Evolutionary conservation across 805 yeast species (phyloP), one percentile per base, ranked within the genome.

Genomic region (Sungouiella blattae): DNA sequence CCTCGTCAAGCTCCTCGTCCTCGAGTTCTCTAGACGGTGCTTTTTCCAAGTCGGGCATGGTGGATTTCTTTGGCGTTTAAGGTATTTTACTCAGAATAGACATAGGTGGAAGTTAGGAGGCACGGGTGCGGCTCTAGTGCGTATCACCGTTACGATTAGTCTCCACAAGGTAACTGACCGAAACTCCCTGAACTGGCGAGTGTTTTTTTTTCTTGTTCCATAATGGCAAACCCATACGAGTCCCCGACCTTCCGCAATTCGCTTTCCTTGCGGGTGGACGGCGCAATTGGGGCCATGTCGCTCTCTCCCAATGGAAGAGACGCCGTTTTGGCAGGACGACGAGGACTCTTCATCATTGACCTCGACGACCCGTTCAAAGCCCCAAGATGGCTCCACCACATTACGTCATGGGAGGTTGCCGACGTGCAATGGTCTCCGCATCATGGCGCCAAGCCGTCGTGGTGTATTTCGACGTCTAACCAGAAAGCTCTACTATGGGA

Each of bases 361-460:
- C 61, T 93, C 27, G 96, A 91, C 52, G 96, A 93, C 57, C 98
- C 98, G 1, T 91, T 87, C 60, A 78, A 91, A 0, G 88, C 95
- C 1, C 98, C 98, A 0, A 68, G 98, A 39, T 87, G 94, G 89
- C 73, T 93, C 11, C 94, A 81, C 36, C 96, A 93, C 53, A 71
- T 80, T 23, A 91, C 97, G 0, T 80, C 95, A 0, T 93, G 98
- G 98, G 98, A 93, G 58, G 98, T 93, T 3, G 96, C 98, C 0
- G 97, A 91, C 57, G 97, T 91, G 1, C 98, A 93, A 58, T 93
- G 98, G 98, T 86, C 94, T 2, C 96, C 97, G 0, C 97, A 93
- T 55, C 63, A 60, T 38, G 69, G 74, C 5, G 72, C 80, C 2
- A 86, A 85, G 46, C 91, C 95, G 1, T 71, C 83, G 5, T 89